Percentiles rank a stretch among this genome's conserved stretches.
phyloP scores from a whole-genome alignment of 148 eudicot genomes.

The Vaccinium darrowii region DNA sequence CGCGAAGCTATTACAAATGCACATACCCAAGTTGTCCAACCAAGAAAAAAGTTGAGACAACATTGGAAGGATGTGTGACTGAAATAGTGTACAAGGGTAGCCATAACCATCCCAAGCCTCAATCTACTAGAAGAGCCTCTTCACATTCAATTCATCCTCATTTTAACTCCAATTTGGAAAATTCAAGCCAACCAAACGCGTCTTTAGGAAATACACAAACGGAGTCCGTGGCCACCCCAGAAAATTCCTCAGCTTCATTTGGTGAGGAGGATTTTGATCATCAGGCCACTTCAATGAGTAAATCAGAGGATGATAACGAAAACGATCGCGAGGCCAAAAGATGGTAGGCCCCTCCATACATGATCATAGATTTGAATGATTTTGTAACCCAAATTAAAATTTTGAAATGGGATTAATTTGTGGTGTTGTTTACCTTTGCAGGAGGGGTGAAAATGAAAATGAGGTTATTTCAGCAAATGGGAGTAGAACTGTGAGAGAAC shows the following conservation, averaged over 20 bases:
- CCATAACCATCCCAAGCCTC: constrained; percentile 83
- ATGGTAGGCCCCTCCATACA: constrained; percentile 37
- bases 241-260: constrained; percentile 63
- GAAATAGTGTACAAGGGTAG: constrained; percentile 81
- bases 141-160: constrained; percentile 22
- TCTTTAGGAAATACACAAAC: not conserved
- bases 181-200: constrained; percentile 10
- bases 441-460: constrained; percentile 72
- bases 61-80: constrained; percentile 61
- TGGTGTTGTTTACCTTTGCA: constrained; percentile 19
- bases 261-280: constrained; percentile 73
- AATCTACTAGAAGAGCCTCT: constrained; percentile 47
- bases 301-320: constrained; percentile 53
- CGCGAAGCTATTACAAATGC: constrained; percentile 84
- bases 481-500: constrained; percentile 65
- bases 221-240: constrained; percentile 52
- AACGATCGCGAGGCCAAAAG: constrained; percentile 64
- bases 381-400: not conserved
- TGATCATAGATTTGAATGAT: not conserved
- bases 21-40: constrained; percentile 70
- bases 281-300: constrained; percentile 58
- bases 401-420: not conserved
- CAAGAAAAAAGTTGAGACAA: constrained; percentile 71
- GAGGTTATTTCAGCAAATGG: constrained; percentile 67
- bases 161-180: not conserved